These are phyloP conservation scores for Hanseniaspora clermontiae DNA, from an alignment of 805 yeast species.

Conservation along the genomic window DNA sequence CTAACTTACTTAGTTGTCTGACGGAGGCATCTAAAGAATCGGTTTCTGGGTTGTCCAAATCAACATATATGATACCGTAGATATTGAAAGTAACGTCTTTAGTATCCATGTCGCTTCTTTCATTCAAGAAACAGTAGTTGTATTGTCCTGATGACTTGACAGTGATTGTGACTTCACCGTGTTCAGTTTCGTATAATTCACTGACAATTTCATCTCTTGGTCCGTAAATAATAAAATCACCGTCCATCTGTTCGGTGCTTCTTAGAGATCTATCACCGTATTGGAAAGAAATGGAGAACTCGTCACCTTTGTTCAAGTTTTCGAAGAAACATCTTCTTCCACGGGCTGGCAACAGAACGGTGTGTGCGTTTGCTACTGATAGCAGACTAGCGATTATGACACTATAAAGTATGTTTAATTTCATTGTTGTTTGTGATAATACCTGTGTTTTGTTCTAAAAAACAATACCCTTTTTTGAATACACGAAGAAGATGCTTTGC, in stretches of 20 bases:
- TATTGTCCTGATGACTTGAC: conserved; percentile 63
- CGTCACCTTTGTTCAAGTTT: conserved; percentile 67
- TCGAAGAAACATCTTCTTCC: conserved; percentile 87
- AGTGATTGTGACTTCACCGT: conserved; percentile 62
- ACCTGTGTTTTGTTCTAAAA: no score
- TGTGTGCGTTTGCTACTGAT: conserved; percentile 43
- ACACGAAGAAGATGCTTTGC: no score
- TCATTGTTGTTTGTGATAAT: not conserved
- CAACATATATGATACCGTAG: conserved; percentile 82
- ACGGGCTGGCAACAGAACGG: conserved; percentile 66
- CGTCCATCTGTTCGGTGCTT: conserved; percentile 50
- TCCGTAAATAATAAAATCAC: conserved; percentile 51
- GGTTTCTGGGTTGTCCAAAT: conserved; percentile 58
- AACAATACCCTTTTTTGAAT: no score
- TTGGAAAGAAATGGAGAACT: conserved; percentile 78
- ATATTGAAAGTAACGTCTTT: conserved; percentile 92
- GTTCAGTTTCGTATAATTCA: conserved; percentile 47
- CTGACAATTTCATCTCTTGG: conserved; percentile 37
- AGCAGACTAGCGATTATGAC: conserved; percentile 10
- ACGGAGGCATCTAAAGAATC: conserved; percentile 79
- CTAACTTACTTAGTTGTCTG: conserved; percentile 56
- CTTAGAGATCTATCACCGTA: conserved; percentile 79
- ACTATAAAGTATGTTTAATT: not conserved
- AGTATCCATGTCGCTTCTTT: conserved; percentile 53
- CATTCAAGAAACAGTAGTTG: conserved; percentile 86